Conservation (phyloP, 495 filamentous ascomycete genomes). For the Clohesyomyces aquaticus region DNA sequence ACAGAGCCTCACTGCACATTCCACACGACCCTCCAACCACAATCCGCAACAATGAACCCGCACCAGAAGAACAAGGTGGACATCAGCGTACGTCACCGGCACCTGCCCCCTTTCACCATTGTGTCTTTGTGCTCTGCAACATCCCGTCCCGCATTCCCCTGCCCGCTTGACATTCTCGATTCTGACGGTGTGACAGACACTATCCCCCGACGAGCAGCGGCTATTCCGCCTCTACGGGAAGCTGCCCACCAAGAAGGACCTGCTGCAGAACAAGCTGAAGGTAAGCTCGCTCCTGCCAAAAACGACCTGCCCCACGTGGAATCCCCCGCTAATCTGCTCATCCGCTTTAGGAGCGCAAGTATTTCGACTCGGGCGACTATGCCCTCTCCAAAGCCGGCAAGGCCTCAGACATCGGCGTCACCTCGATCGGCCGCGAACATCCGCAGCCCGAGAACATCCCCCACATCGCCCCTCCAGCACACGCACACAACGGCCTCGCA, state of each 20-base stretch:
- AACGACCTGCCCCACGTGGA: conserved; percentile 4
- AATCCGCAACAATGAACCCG: conserved; percentile 74
- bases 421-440: conserved; percentile 90
- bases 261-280: conserved; percentile 96
- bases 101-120: conserved; percentile 7
- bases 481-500: conserved; percentile 48
- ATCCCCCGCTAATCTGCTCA: conserved; percentile 21
- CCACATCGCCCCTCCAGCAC: conserved; percentile 73
- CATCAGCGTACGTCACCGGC: conserved; percentile 72
- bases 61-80: conserved; percentile 97
- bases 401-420: conserved; percentile 89
- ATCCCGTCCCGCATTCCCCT: not conserved
- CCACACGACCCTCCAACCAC: conserved; percentile 5
- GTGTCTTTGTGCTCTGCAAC: conserved; percentile 3
- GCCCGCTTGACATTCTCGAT: not conserved
- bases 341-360: conserved; percentile 83
- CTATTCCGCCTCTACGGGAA: conserved; percentile 97
- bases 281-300: conserved; percentile 46
- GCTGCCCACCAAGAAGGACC: conserved; percentile 90
- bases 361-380: conserved; percentile 98
- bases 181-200: conserved; percentile 59
- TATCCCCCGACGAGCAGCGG: conserved; percentile 90
- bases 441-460: conserved; percentile 96
- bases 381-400: conserved; percentile 98
- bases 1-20: not conserved